A percentile compares a stretch with the other conserved stretches of the same genome.
Conservation (phyloP, 225 moss, liverwort and hornwort species). For the Neckera pumila region DNA sequence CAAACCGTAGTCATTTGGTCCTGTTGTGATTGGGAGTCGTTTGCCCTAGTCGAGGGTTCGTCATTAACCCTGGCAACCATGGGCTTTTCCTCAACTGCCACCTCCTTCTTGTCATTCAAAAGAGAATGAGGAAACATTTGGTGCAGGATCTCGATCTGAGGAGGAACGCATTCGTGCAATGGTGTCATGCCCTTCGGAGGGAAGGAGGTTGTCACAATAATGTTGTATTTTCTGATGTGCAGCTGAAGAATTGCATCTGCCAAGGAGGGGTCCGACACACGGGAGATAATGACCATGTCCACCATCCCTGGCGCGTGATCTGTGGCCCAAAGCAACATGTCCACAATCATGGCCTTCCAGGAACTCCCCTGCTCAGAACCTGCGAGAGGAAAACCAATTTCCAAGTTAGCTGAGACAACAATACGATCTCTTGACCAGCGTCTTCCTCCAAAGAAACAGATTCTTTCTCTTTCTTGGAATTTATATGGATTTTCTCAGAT, state of each 20-base stretch:
- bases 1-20: background rate
- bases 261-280: conserved; percentile 9
- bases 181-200: conserved; percentile 17
- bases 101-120: background rate
- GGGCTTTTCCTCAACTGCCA: background rate
- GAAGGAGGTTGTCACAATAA: conserved; percentile 14
- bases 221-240: conserved; percentile 16
- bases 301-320: conserved; percentile 7
- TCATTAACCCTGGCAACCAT: background rate
- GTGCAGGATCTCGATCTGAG: conserved; percentile 1
- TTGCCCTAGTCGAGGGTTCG: background rate
- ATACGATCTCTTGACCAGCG: background rate
- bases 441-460: background rate
- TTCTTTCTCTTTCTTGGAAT: background rate
- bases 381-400: background rate
- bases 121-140: background rate
- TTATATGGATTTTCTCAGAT: background rate
- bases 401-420: background rate
- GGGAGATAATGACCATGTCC: conserved; percentile 17
- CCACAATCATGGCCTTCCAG: conserved; percentile 24
- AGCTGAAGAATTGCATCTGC: conserved; percentile 35
- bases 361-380: conserved; percentile 18
- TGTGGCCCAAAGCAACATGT: conserved; percentile 34
- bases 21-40: background rate
- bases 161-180: background rate